Evolutionary conservation across 1,284 basidiomycete species (phyloP).

Genomic region (Cutaneotrichosporon cyanovorans): DNA sequence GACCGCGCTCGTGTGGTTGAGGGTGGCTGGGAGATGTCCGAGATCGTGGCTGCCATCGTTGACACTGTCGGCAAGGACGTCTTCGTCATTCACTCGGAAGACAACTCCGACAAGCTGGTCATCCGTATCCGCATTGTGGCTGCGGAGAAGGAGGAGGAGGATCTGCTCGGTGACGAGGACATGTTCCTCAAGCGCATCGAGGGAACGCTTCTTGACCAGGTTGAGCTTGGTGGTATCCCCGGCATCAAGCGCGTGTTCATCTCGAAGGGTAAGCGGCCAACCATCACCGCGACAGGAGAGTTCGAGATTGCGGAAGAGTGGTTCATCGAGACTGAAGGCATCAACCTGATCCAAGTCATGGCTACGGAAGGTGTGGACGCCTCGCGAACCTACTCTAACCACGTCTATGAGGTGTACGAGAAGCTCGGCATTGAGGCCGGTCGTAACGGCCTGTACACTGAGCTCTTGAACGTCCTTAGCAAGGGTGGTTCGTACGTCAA

Average conservation of each 20-base stretch:
- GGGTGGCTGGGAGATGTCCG: slow-evolving; percentile 89
- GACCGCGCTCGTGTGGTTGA: slow-evolving; percentile 98
- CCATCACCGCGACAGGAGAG: slow-evolving; percentile 55
- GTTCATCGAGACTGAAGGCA: slow-evolving; percentile 95
- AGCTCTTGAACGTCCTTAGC: slow-evolving; percentile 89
- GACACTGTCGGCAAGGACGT: slow-evolving; percentile 91
- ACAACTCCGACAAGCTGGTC: slow-evolving; percentile 94
- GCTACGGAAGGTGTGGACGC: slow-evolving; percentile 92
- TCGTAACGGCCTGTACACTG: slow-evolving; percentile 84
- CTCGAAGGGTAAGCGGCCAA: slow-evolving; percentile 71
- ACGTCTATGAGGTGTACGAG: slow-evolving; percentile 89
- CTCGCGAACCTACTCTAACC: slow-evolving; percentile 89
- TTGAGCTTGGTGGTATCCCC: slow-evolving; percentile 86
- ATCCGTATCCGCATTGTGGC: slow-evolving; percentile 93
- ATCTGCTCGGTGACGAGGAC: slow-evolving; percentile 78
- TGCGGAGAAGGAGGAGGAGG: slow-evolving; percentile 80
- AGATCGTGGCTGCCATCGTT: slow-evolving; percentile 87
- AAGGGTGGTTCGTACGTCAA: slow-evolving; percentile 99
- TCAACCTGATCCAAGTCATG: slow-evolving; percentile 90
- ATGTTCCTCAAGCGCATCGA: slow-evolving; percentile 94
- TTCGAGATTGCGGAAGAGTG: slow-evolving; percentile 64
- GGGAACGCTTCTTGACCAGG: slow-evolving; percentile 93
- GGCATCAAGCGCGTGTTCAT: slow-evolving; percentile 92
- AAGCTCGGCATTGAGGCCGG: slow-evolving; percentile 98
- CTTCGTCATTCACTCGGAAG: slow-evolving; percentile 98